Conservation (phyloP, 169 alveolate genomes). For the Theileria annulata region DNA sequence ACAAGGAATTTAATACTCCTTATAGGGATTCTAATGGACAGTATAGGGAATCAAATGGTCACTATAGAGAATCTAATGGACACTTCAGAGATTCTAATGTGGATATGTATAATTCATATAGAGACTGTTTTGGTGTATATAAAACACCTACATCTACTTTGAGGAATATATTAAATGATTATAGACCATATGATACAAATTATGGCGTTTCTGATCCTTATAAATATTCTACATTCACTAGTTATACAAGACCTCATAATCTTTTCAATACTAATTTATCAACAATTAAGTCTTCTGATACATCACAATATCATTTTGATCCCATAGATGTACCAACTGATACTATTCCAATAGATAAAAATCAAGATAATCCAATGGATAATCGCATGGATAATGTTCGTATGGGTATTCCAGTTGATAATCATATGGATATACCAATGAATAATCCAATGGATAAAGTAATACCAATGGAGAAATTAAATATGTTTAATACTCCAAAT, state of each 20-base stretch:
- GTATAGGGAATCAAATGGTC: not conserved
- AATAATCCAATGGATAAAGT: not conserved
- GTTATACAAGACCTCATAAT: not conserved
- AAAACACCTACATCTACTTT: not conserved
- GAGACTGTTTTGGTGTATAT: not conserved
- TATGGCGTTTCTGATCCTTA: not conserved
- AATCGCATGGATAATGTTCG: too few relatives aligned
- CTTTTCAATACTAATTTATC: not conserved
- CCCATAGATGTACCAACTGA: too few relatives aligned
- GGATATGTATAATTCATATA: too few relatives aligned
- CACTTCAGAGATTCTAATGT: too few relatives aligned
- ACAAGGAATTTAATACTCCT: not conserved
- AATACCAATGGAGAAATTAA: not conserved
- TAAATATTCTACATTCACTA: not conserved
- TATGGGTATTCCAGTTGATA: too few relatives aligned
- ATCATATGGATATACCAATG: too few relatives aligned
- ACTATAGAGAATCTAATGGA: not conserved
- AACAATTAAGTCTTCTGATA: not conserved
- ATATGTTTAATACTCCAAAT: not conserved
- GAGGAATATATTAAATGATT: not conserved
- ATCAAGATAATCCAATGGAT: too few relatives aligned
- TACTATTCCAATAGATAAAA: too few relatives aligned
- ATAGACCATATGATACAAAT: slow-evolving; percentile 1
- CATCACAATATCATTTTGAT: not conserved
- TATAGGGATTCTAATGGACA: not conserved